Percentiles rank a stretch among this genome's conserved stretches.
phyloP scores from a whole-genome alignment of 805 yeast species.

The Kodamaea hsintzibuensis region DNA sequence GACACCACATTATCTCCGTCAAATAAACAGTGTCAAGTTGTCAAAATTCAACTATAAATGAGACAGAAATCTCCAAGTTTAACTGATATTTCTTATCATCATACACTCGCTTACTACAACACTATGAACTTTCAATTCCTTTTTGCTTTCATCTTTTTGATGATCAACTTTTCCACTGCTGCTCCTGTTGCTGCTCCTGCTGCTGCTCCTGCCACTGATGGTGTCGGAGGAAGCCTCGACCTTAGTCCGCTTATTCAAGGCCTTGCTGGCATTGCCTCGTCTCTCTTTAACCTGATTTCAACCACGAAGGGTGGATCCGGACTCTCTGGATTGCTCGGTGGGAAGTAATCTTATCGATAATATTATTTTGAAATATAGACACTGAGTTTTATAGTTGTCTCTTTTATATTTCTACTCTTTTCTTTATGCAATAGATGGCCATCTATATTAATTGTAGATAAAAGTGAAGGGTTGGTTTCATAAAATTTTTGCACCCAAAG shows the following conservation, averaged over 20 bases:
- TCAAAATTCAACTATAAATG: not conserved
- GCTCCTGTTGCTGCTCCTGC: not conserved
- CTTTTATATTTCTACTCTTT: not conserved
- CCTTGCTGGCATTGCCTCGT: not conserved
- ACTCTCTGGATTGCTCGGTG: not conserved
- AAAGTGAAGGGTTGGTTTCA: not conserved
- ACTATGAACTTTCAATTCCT: slow-evolving; percentile 2
- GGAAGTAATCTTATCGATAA: not conserved
- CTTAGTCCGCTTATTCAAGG: not conserved
- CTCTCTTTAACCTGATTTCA: not conserved
- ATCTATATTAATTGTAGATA: not conserved
- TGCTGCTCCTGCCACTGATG: not conserved
- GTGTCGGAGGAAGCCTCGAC: not conserved
- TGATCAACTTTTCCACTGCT: not conserved
- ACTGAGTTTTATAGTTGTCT: not conserved
- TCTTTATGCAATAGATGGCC: not conserved
- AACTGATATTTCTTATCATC: not conserved
- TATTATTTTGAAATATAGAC: not conserved
- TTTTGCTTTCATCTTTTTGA: not conserved
- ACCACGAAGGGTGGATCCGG: not conserved
- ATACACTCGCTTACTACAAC: not conserved
- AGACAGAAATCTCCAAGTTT: not conserved
- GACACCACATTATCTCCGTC: not conserved
- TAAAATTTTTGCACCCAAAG: not conserved
- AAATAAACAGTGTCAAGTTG: not conserved